Conservation (phyloP, 2,329 filamentous ascomycete species). For the Arthrinium phaeospermum region DNA sequence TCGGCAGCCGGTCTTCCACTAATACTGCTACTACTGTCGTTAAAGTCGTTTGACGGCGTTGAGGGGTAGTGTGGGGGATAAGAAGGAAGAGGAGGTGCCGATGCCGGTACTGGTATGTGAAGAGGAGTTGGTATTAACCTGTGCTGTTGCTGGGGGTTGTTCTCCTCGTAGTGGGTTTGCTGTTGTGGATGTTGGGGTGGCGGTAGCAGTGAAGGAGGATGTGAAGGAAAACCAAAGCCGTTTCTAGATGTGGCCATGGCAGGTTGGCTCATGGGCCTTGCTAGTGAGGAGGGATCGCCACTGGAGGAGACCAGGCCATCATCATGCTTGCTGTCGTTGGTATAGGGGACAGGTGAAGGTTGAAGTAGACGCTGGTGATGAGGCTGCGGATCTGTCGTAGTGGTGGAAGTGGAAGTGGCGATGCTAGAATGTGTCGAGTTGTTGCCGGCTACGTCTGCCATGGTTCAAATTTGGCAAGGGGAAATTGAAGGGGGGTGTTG, state of each 20-base stretch:
- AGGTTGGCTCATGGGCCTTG: conserved; percentile 32
- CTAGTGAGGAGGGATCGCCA: conserved; percentile 23
- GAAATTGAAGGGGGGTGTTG: not conserved
- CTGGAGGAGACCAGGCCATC: not conserved
- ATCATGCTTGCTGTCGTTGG: conserved; percentile 2
- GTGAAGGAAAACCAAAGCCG: not conserved
- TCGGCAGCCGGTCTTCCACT: conserved; percentile 18
- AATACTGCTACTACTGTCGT: conserved; percentile 14
- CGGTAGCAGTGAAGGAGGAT: conserved; percentile 11
- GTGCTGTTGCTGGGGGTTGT: conserved; percentile 20
- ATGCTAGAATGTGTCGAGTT: conserved; percentile 4
- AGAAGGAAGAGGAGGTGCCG: not conserved
- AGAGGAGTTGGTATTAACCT: conserved; percentile 22
- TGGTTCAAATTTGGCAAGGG: conserved; percentile 3
- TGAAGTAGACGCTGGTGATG: not conserved
- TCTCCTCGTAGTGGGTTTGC: not conserved
- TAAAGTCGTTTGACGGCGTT: conserved; percentile 5
- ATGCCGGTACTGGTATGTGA: not conserved
- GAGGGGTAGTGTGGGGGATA: not conserved
- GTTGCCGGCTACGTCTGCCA: conserved; percentile 18
- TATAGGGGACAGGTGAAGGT: not conserved
- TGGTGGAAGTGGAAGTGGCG: not conserved
- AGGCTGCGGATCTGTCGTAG: not conserved
- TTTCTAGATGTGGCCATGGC: conserved; percentile 29
- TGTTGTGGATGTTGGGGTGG: not conserved